Base-by-base conservation (phyloP, 2,329 filamentous ascomycete species). In the Didymella pomorum region DNA sequence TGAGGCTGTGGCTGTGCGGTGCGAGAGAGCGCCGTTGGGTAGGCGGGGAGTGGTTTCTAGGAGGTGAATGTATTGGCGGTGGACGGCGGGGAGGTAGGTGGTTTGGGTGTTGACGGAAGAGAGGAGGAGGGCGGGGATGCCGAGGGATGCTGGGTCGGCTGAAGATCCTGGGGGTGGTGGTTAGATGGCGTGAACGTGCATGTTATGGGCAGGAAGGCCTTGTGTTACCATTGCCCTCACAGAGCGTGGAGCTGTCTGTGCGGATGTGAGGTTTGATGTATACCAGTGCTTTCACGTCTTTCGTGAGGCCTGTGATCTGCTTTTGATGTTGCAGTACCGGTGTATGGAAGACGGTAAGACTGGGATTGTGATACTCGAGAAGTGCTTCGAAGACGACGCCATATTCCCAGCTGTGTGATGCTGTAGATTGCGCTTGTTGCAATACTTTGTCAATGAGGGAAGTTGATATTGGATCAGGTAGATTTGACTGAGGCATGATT, bases 381-480 rank as follows among this genome's bases (percentile, higher is more conserved):
- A 79, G 70, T 2, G 79, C 79, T 69, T 81, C 71, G 21, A 73
- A 70, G 3, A 78, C 75, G 9, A 75, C 79, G 18, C 77, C 78
- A 41, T 76, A 77, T 60, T 81, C 79, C 79, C 77, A 79, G 60
- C 73, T 76, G 58, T 79, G 77, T 1, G 69, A 69, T 21, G 78
- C 71, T 9, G 75, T 64, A 10, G 61, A 50, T 45, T 72, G 63
- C 26, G 74, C 75, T 52, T 74, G 71, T 7, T 55, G 23, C 5
- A 72, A 65, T 8, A 70, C 64, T 33, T 58, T 66, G 16, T 61
- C 48, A 25, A 73, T 56, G 1, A 67, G 4, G 9, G 53, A 91
- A 79, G 89, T 89, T 11, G 87, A 91, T 78, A 68, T 61, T 60
- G 68, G 67, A 10, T 21, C 29, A 43, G 21, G 14, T 33, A 10